phyloP scores from a whole-genome alignment of 345 rosid species.

The Pelargonium nanum region DNA sequence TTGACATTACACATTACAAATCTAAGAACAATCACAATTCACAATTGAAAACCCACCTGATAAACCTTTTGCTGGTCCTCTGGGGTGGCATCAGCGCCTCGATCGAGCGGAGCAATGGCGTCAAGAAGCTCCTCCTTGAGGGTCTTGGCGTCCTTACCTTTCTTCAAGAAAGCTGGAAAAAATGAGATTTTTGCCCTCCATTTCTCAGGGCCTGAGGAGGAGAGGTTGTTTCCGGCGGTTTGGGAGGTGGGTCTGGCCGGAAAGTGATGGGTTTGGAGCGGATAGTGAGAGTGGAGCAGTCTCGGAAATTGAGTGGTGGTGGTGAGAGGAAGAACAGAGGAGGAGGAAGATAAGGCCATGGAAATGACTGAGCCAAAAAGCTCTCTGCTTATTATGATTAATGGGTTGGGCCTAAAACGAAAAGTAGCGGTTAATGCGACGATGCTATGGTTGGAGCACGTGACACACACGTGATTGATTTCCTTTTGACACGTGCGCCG shows the following conservation, averaged over 20 bases:
- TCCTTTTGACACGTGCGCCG: too few relatives aligned
- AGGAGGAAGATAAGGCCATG: slow-evolving; percentile 19
- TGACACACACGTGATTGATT: neutral
- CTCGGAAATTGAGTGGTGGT: slow-evolving; percentile 1
- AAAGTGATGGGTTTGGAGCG: slow-evolving; percentile 10
- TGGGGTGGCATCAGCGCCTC: slow-evolving; percentile 69
- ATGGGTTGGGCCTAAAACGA: too few relatives aligned
- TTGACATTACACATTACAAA: neutral
- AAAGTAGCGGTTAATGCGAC: neutral
- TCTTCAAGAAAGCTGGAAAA: slow-evolving; percentile 66
- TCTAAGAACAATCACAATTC: neutral
- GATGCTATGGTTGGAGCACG: neutral
- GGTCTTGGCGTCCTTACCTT: slow-evolving; percentile 41
- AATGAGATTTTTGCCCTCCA: slow-evolving; percentile 57
- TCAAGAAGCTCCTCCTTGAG: slow-evolving; percentile 67
- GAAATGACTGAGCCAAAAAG: neutral
- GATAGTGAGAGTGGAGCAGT: slow-evolving; percentile 2
- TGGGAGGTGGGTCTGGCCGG: slow-evolving; percentile 11
- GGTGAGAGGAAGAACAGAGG: slow-evolving; percentile 5
- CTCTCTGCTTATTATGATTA: too few relatives aligned
- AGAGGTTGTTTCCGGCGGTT: slow-evolving; percentile 16
- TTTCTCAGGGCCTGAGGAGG: slow-evolving; percentile 14
- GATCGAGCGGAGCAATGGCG: slow-evolving; percentile 59
- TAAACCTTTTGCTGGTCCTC: slow-evolving; percentile 72
- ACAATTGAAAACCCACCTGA: slow-evolving; percentile 29